Evolutionary conservation across 1,284 basidiomycete species (phyloP).

Genomic region (Tilletiopsis washingtonensis): DNA sequence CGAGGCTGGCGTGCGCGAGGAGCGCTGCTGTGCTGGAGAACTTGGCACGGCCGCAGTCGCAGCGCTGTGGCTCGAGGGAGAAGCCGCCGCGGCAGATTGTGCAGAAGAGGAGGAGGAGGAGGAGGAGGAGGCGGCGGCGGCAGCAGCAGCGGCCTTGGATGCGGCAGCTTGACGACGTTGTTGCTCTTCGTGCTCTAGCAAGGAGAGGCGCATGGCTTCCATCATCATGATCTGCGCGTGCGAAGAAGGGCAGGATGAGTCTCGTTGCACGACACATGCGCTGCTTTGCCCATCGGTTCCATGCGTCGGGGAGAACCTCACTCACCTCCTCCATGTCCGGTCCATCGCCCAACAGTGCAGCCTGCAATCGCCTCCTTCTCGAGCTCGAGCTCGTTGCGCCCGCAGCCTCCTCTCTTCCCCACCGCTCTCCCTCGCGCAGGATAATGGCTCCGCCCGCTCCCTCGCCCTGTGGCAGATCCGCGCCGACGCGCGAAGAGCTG

Average conservation of each 20-base stretch:
- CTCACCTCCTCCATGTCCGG: constrained; percentile 82
- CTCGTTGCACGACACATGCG: neutral
- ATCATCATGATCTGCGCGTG: constrained; percentile 77
- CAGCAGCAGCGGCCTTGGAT: neutral
- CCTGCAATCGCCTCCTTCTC: constrained; percentile 82
- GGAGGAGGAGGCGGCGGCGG: constrained; percentile 4
- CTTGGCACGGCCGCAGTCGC: neutral
- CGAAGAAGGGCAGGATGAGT: neutral
- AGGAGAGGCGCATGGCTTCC: constrained; percentile 94
- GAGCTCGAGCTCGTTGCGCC: constrained; percentile 80
- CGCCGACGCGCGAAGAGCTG: constrained; percentile 55
- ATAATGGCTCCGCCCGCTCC: constrained; percentile 46
- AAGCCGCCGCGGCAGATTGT: neutral
- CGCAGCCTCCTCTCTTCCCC: constrained; percentile 11
- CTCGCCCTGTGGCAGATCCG: constrained; percentile 32
- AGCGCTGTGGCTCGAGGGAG: neutral
- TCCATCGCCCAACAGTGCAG: constrained; percentile 69
- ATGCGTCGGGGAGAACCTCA: constrained; percentile 8
- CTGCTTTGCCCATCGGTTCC: too few relatives aligned
- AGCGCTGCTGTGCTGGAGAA: neutral
- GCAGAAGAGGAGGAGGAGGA: neutral
- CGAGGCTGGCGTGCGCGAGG: neutral
- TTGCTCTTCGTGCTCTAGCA: constrained; percentile 70
- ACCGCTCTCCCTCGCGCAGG: constrained; percentile 29
- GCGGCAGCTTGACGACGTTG: constrained; percentile 42